Evolutionary conservation across 2,329 filamentous ascomycete species (phyloP).

Genomic region (Colletotrichum somersetense): DNA sequence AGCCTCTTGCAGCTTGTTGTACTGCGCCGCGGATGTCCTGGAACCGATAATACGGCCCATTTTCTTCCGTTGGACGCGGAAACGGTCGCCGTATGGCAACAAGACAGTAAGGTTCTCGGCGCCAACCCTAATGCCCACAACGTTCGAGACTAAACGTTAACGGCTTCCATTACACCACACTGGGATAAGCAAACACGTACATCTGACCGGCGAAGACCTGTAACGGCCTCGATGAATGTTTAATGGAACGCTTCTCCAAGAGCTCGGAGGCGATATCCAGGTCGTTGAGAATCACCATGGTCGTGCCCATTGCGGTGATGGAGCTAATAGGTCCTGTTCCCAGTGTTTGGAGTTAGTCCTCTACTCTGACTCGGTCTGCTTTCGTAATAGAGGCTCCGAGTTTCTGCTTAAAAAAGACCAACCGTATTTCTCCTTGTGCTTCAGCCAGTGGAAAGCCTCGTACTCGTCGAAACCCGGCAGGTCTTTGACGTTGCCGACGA

Average conservation of each 20-base stretch:
- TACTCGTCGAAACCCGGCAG: conserved; percentile 52
- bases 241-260: conserved; percentile 50
- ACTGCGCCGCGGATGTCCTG: conserved; percentile 53
- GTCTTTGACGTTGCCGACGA: conserved; percentile 62
- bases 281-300: conserved; percentile 57
- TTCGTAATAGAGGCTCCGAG: no score
- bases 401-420: not conserved
- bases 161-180: not conserved
- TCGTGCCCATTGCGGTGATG: conserved; percentile 55
- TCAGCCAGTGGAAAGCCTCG: conserved; percentile 53
- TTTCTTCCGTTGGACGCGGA: conserved; percentile 59
- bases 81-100: conserved; percentile 54
- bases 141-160: not conserved
- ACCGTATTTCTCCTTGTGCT: conserved; percentile 51
- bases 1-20: conserved; percentile 56
- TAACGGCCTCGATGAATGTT: conserved; percentile 51
- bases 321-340: conserved; percentile 47
- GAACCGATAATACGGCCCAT: conserved; percentile 60
- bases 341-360: not conserved
- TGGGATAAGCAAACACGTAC: conserved; percentile 43
- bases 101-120: conserved; percentile 55
- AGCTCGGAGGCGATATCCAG: conserved; percentile 52
- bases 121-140: conserved; percentile 45
- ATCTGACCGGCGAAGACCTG: conserved; percentile 52
- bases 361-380: no score